Evolutionary conservation across 176 grass and related monocot genomes (phyloP).

Genomic region (Saccharum spontaneum): DNA sequence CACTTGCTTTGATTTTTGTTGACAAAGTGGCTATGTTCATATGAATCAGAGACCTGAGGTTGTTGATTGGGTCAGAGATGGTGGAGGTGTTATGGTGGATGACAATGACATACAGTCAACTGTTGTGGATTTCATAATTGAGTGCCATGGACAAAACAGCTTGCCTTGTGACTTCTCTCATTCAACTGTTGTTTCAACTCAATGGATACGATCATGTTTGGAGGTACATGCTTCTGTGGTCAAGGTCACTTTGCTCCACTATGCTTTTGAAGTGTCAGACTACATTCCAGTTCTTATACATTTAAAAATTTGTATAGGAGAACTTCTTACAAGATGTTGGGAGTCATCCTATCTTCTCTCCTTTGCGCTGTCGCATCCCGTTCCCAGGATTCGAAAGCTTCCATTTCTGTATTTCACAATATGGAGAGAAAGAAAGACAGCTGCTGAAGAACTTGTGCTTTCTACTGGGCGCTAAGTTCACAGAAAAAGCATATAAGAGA

Average conservation of each 20-base stretch:
- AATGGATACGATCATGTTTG: constrained; percentile 90
- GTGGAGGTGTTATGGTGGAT: constrained; percentile 64
- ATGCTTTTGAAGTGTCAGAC: constrained; percentile 15
- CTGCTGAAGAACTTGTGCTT: constrained; percentile 85
- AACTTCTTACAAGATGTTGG: constrained; percentile 76
- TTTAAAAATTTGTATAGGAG: constrained; percentile 53
- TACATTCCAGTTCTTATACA: constrained; percentile 38
- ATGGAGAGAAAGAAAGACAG: constrained; percentile 66
- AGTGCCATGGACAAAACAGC: constrained; percentile 58
- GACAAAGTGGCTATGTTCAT: constrained; percentile 40
- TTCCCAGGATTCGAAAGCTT: constrained; percentile 68
- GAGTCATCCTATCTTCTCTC: constrained; percentile 87
- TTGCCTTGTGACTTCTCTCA: constrained; percentile 37
- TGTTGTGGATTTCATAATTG: constrained; percentile 63
- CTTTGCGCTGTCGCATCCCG: constrained; percentile 72
- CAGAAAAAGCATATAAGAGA: constrained; percentile 54
- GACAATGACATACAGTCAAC: constrained; percentile 52
- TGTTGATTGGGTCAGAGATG: constrained; percentile 78
- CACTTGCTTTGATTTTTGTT: constrained; percentile 25
- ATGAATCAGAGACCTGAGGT: constrained; percentile 74
- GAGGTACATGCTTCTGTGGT: constrained; percentile 50
- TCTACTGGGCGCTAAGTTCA: constrained; percentile 74
- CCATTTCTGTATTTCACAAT: constrained; percentile 72
- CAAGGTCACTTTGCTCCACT: constrained; percentile 13
- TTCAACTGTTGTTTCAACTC: constrained; percentile 78